phyloP scores from a whole-genome alignment of 495 filamentous ascomycete genomes.

The Neurospora discreta region DNA sequence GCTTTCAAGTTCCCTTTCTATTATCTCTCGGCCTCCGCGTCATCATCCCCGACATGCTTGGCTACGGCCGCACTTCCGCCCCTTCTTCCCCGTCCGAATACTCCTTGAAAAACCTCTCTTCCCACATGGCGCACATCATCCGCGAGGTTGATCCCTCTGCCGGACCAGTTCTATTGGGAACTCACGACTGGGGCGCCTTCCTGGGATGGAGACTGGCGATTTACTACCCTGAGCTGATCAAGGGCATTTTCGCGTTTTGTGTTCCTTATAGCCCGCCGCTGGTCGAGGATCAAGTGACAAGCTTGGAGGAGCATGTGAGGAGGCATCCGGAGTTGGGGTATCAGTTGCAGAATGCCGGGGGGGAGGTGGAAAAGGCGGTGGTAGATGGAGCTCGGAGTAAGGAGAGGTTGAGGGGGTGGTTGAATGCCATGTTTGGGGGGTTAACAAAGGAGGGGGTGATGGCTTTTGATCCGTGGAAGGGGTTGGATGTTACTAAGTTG shows the following conservation, averaged over 20 bases:
- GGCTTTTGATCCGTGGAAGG: neutral
- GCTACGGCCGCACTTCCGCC: conserved; percentile 59
- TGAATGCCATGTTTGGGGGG: neutral
- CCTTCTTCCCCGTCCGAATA: conserved; percentile 41
- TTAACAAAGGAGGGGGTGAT: neutral
- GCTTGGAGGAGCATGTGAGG: neutral
- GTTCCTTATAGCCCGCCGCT: neutral
- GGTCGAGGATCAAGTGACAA: neutral
- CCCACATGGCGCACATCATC: conserved; percentile 4
- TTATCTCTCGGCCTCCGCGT: conserved; percentile 50
- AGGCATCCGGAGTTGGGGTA: neutral
- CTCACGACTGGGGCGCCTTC: neutral
- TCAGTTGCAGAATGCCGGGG: neutral
- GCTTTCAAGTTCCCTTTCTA: conserved; percentile 67
- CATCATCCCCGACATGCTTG: conserved; percentile 38
- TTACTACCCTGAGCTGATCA: neutral
- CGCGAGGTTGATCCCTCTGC: neutral
- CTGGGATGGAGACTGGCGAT: neutral
- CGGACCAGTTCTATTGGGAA: neutral
- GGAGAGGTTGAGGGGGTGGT: neutral
- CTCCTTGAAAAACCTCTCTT: conserved; percentile 49
- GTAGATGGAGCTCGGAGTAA: too few species aligned
- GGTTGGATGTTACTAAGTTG: neutral
- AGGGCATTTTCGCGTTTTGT: neutral
- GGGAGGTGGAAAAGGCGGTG: neutral